Conservation (phyloP, 345 rosid genomes). For the Noccaea bulbosa region DNA sequence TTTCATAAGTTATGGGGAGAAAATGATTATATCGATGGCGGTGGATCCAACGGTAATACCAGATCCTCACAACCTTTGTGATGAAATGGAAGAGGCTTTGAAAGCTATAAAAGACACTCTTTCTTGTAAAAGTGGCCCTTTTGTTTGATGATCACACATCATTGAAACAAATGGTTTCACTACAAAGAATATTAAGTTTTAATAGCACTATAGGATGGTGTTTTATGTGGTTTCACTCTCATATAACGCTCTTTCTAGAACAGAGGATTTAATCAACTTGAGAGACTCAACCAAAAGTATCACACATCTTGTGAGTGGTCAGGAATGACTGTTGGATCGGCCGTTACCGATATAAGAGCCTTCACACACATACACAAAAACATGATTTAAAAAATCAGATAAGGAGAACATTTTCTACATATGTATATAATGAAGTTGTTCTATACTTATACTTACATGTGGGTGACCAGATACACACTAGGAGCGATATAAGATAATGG, state of each 20-base stretch:
- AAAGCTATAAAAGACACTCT: neutral
- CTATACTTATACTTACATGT: constrained; percentile 47
- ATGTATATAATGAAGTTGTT: constrained; percentile 9
- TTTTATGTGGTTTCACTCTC: neutral
- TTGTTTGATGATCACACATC: neutral
- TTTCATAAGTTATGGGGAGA: neutral
- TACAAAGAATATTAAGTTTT: no score
- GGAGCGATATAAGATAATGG: constrained; percentile 67
- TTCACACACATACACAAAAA: constrained; percentile 33
- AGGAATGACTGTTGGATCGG: constrained; percentile 67
- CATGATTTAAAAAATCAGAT: constrained; percentile 2
- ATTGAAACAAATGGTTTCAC: neutral
- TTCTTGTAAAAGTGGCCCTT: neutral
- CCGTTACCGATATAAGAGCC: constrained; percentile 71
- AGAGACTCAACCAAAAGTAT: constrained; percentile 54
- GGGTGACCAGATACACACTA: constrained; percentile 66
- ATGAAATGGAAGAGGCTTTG: neutral
- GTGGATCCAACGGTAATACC: neutral
- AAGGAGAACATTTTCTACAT: neutral
- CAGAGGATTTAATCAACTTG: constrained; percentile 51
- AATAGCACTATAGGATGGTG: no score
- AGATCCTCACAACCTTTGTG: neutral
- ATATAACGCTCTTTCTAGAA: constrained; percentile 39
- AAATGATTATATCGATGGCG: neutral
- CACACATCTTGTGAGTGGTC: constrained; percentile 68